A percentile compares a stretch with the other conserved stretches of the same genome.
These are phyloP conservation scores for Globisporangium solare DNA, from an alignment of 352 stramenopile species.

Conservation along the genomic window DNA sequence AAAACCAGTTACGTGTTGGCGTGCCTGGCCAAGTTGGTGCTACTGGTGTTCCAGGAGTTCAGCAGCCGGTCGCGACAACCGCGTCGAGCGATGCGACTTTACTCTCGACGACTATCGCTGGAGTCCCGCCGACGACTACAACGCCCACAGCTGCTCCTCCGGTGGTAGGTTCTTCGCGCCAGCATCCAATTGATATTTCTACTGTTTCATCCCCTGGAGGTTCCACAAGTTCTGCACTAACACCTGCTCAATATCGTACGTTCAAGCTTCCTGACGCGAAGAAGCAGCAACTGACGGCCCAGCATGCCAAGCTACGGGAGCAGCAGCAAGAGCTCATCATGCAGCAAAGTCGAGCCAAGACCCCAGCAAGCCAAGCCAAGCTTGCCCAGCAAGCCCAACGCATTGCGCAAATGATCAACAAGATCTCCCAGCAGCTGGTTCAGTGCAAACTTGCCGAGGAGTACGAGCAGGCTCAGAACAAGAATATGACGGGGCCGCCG, in stretches of 20 bases:
- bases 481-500: conserved; percentile 33
- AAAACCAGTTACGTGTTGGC: conserved; percentile 30
- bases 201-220: conserved; percentile 21
- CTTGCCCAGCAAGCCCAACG: conserved; percentile 67
- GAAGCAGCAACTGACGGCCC: conserved; percentile 62
- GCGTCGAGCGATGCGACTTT: conserved; percentile 15
- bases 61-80: conserved; percentile 11
- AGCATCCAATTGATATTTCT: conserved; percentile 51
- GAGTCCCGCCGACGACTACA: neutral
- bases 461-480: conserved; percentile 60
- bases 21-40: neutral
- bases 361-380: conserved; percentile 63
- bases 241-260: conserved; percentile 64
- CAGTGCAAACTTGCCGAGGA: conserved; percentile 81
- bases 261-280: conserved; percentile 64
- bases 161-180: conserved; percentile 26
- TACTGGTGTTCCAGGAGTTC: conserved; percentile 6
- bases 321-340: conserved; percentile 78
- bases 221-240: conserved; percentile 38
- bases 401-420: conserved; percentile 81
- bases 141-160: conserved; percentile 16
- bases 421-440: conserved; percentile 82
- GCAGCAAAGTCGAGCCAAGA: conserved; percentile 70
- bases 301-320: conserved; percentile 69
- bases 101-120: conserved; percentile 7